Percentiles rank a stretch among this genome's conserved stretches.
Evolutionary conservation across 768 basidiomycete genomes (phyloP).

Genomic region (Dacryopinax spathularia): DNA sequence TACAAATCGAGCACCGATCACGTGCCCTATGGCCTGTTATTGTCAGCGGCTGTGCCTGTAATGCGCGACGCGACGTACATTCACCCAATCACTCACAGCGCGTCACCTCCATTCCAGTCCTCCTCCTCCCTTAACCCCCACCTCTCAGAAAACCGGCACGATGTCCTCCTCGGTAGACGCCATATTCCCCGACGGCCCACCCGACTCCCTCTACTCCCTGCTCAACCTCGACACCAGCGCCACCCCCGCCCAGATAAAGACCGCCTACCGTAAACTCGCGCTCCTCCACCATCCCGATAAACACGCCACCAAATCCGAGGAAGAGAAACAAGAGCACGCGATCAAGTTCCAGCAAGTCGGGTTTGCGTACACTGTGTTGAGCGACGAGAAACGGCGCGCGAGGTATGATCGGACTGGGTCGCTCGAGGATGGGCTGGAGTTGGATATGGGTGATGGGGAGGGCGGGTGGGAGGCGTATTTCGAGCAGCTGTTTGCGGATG

Average conservation of each 20-base stretch:
- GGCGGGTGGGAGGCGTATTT: conserved; percentile 96
- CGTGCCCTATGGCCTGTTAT: not conserved
- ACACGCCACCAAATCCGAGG: conserved; percentile 45
- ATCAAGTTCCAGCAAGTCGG: conserved; percentile 82
- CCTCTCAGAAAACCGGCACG: not conserved
- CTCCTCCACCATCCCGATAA: conserved; percentile 85
- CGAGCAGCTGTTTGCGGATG: conserved; percentile 71
- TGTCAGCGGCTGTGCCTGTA: not conserved
- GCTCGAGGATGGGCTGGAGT: conserved; percentile 56
- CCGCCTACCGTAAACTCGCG: conserved; percentile 67
- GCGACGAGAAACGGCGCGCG: conserved; percentile 58
- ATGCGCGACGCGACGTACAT: not conserved
- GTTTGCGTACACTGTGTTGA: conserved; percentile 80
- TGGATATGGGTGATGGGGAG: conserved; percentile 47
- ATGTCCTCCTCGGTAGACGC: not conserved
- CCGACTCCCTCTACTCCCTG: conserved; percentile 46
- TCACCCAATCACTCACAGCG: not conserved
- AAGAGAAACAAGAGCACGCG: conserved; percentile 51
- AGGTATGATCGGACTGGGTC: conserved; percentile 76
- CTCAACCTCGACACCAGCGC: conserved; percentile 44
- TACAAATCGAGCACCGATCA: not conserved
- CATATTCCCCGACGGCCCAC: not conserved
- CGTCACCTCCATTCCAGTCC: not conserved
- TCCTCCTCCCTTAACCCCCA: not conserved
- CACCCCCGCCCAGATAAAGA: conserved; percentile 42